A percentile compares a stretch with the other conserved stretches of the same genome.
phyloP scores from a whole-genome alignment of 2,329 filamentous ascomycete genomes.

The Aspergillus felis region DNA sequence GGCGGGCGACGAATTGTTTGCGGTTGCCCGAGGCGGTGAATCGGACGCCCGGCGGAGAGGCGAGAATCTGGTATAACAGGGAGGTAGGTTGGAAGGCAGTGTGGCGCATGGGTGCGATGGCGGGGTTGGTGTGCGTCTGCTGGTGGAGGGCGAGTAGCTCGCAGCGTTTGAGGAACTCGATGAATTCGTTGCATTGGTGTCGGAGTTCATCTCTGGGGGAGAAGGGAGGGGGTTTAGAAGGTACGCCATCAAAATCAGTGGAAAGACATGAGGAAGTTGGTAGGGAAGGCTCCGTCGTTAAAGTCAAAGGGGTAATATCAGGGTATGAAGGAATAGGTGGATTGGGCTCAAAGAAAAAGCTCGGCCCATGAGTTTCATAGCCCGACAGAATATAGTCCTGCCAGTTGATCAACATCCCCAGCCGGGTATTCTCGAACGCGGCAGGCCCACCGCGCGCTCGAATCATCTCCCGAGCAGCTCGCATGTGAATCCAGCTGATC shows the following conservation, averaged over 20 bases:
- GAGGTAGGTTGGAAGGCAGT: constrained; percentile 27
- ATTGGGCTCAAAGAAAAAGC: constrained; percentile 33
- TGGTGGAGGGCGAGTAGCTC: constrained; percentile 35
- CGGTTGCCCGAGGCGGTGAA: constrained; percentile 34
- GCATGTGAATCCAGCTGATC: constrained; percentile 40
- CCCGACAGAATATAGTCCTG: constrained; percentile 40
- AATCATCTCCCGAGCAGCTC: constrained; percentile 37
- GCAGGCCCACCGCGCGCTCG: constrained; percentile 33
- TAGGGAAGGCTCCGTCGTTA: constrained; percentile 1
- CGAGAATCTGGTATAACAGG: constrained; percentile 31
- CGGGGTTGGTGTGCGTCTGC: constrained; percentile 13
- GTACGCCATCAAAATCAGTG: background rate
- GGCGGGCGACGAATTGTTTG: constrained; percentile 37
- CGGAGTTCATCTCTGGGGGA: constrained; percentile 29
- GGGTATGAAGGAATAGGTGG: constrained; percentile 4
- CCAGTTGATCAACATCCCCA: constrained; percentile 42
- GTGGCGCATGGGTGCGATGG: constrained; percentile 19
- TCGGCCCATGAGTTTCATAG: constrained; percentile 32
- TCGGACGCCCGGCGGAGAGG: constrained; percentile 28
- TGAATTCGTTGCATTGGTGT: constrained; percentile 35
- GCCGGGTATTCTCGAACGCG: constrained; percentile 33
- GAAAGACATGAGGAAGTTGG: background rate
- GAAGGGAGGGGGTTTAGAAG: background rate
- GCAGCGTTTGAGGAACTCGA: constrained; percentile 36
- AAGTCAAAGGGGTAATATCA: constrained; percentile 1